These are phyloP conservation scores for Teunomyces tritomae DNA, from an alignment of 805 yeast species.

Conservation along the genomic window DNA sequence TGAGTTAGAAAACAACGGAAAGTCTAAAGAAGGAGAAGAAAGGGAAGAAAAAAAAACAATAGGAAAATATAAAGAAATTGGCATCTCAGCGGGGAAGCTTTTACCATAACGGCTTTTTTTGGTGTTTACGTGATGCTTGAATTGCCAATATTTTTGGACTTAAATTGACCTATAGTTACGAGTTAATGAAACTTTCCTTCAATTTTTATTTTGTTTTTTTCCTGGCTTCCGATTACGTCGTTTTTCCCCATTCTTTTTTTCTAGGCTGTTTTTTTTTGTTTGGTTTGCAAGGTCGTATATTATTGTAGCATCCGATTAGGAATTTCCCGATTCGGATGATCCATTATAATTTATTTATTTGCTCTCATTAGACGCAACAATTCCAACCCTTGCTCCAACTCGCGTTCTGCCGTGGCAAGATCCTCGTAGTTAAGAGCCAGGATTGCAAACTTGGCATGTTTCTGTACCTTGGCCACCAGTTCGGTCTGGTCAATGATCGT, in stretches of 20 bases:
- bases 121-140: too few relatives aligned
- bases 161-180: too few relatives aligned
- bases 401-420: constrained; percentile 61
- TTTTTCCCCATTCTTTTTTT: neutral
- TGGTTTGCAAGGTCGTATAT: neutral
- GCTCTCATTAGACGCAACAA: constrained; percentile 23
- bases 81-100: too few relatives aligned
- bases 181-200: neutral
- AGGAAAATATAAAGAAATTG: too few relatives aligned
- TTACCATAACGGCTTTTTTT: too few relatives aligned
- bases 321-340: neutral
- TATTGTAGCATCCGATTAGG: neutral
- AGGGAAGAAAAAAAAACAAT: too few relatives aligned
- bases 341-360: neutral
- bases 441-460: constrained; percentile 70
- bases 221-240: neutral
- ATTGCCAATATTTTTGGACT: too few relatives aligned
- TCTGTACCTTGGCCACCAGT: constrained; percentile 58
- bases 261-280: neutral
- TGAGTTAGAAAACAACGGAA: neutral
- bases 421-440: constrained; percentile 81
- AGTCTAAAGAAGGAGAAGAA: neutral
- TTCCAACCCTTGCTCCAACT: constrained; percentile 53
- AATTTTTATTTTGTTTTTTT: neutral
- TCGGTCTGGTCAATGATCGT: constrained; percentile 55